These are phyloP conservation scores for Cyberlindnera subsufficiens DNA, from an alignment of 805 yeast genomes.

Conservation along the genomic window DNA sequence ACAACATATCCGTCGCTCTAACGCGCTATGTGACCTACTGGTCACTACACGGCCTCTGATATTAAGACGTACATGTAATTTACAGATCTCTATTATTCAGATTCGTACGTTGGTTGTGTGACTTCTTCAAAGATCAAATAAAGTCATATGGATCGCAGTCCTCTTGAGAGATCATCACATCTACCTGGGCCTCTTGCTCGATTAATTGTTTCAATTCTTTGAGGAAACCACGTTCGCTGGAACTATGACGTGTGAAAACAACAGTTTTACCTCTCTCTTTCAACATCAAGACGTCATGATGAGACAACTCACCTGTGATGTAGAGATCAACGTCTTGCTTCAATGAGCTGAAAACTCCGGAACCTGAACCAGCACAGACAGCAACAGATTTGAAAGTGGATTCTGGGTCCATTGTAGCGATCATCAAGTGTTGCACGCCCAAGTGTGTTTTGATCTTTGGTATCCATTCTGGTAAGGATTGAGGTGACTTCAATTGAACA, in stretches of 20 bases:
- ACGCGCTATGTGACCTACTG: no score
- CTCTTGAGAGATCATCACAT: slow-evolving; percentile 12
- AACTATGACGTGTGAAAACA: slow-evolving; percentile 81
- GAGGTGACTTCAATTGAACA: slow-evolving; percentile 40
- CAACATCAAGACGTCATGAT: slow-evolving; percentile 77
- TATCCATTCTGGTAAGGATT: slow-evolving; percentile 40
- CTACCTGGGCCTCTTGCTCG: slow-evolving; percentile 6
- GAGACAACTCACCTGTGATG: slow-evolving; percentile 91
- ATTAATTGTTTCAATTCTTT: slow-evolving; percentile 40
- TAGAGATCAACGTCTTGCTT: slow-evolving; percentile 47
- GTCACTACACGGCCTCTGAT: no score
- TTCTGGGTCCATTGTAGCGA: slow-evolving; percentile 36
- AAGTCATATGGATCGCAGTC: slow-evolving; percentile 22
- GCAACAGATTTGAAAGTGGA: slow-evolving; percentile 54
- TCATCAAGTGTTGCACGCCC: slow-evolving; percentile 52
- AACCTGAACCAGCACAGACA: slow-evolving; percentile 95
- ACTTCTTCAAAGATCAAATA: slow-evolving; percentile 2
- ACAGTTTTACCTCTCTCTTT: slow-evolving; percentile 69
- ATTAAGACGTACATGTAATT: no score
- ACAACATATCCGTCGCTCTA: no score
- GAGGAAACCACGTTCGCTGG: slow-evolving; percentile 87
- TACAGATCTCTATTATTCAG: no score
- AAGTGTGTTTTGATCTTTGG: slow-evolving; percentile 47
- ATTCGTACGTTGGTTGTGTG: no score
- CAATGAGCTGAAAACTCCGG: slow-evolving; percentile 77